phyloP scores from a whole-genome alignment of 2,329 filamentous ascomycete genomes.

The Mycosphaerella sp. region DNA sequence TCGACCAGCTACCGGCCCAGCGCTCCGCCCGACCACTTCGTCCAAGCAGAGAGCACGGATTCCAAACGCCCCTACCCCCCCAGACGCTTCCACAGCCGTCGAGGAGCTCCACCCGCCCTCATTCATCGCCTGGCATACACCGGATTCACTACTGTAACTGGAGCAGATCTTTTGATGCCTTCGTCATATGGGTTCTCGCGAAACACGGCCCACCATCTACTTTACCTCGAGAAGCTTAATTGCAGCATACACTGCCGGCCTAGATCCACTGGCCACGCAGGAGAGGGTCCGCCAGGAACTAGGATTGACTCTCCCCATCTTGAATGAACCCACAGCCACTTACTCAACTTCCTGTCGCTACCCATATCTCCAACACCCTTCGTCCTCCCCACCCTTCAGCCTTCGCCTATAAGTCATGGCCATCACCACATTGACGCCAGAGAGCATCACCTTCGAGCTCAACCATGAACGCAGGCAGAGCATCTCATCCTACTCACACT shows the following conservation, averaged over 20 bases:
- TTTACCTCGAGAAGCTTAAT: conserved; percentile 1
- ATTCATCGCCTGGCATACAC: neutral
- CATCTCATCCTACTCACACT: conserved; percentile 10
- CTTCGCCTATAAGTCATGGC: conserved; percentile 11
- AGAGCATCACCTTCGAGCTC: neutral
- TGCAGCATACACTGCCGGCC: conserved; percentile 2
- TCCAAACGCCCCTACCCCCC: too few species aligned
- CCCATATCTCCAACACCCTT: conserved; percentile 5
- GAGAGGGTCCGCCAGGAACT: neutral
- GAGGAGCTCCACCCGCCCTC: neutral
- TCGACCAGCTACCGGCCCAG: too few species aligned
- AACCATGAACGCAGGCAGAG: conserved; percentile 3
- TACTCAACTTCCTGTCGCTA: conserved; percentile 5
- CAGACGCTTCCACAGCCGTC: conserved; percentile 3
- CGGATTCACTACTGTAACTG: conserved; percentile 2
- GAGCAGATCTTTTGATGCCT: neutral
- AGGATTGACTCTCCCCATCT: neutral
- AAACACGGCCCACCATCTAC: neutral
- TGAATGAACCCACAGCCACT: neutral
- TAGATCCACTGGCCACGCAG: neutral
- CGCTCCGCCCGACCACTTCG: too few species aligned
- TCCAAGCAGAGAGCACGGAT: too few species aligned
- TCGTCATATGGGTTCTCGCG: conserved; percentile 1
- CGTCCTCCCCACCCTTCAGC: conserved; percentile 9
- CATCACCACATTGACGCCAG: conserved; percentile 4